Evolutionary conservation across 2,329 filamentous ascomycete genomes (phyloP).

Genomic region (Verticillium nubilum): DNA sequence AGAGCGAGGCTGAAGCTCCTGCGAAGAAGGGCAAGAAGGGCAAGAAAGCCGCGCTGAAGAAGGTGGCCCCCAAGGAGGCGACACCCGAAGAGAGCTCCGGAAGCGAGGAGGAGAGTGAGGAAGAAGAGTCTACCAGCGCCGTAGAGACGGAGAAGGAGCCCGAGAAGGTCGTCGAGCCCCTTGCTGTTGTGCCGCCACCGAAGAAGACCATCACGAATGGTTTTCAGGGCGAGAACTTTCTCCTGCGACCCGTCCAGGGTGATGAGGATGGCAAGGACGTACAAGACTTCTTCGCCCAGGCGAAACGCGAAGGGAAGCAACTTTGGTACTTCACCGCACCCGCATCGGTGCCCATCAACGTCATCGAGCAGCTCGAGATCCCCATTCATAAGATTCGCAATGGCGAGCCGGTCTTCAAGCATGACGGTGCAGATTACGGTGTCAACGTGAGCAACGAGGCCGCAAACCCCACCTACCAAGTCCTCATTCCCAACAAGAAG

Average conservation of each 20-base stretch:
- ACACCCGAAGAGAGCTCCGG: slow-evolving; percentile 16
- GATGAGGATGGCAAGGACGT: slow-evolving; percentile 40
- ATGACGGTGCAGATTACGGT: slow-evolving; percentile 60
- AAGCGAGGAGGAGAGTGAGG: slow-evolving; percentile 18
- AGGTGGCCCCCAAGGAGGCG: slow-evolving; percentile 4
- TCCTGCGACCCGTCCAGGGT: slow-evolving; percentile 41
- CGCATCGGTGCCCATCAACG: slow-evolving; percentile 60
- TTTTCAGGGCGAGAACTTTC: slow-evolving; percentile 46
- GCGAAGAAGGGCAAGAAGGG: neutral
- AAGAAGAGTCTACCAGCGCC: slow-evolving; percentile 8
- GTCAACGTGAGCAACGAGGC: slow-evolving; percentile 49
- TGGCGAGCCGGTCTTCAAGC: slow-evolving; percentile 51
- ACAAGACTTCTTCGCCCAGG: slow-evolving; percentile 50
- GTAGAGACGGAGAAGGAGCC: slow-evolving; percentile 14
- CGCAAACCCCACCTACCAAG: slow-evolving; percentile 43
- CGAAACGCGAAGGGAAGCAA: slow-evolving; percentile 62
- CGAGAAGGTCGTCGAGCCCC: slow-evolving; percentile 29
- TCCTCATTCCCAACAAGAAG: slow-evolving; percentile 54
- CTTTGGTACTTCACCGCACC: slow-evolving; percentile 78
- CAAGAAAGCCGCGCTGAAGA: neutral
- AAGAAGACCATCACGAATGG: slow-evolving; percentile 31
- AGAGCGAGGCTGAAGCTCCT: neutral
- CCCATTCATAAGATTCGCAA: slow-evolving; percentile 48
- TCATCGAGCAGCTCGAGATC: slow-evolving; percentile 60
- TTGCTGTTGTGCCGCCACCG: slow-evolving; percentile 22